phyloP scores from a whole-genome alignment of 2,329 filamentous ascomycete genomes.

The Aspergillus felis region DNA sequence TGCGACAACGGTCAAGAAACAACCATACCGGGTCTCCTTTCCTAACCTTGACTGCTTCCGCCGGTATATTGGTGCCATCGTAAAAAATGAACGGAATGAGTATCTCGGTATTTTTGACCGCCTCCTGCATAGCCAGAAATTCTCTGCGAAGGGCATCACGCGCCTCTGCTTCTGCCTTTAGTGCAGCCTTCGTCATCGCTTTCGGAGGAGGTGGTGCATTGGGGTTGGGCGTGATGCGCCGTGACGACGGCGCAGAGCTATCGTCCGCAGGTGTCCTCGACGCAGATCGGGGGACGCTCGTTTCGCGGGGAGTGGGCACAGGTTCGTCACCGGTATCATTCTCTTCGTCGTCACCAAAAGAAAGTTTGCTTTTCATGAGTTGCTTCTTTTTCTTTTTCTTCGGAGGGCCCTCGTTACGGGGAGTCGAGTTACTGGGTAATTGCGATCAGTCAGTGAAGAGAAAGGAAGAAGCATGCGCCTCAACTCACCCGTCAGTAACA shows the following conservation, averaged over 20 bases:
- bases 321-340: constrained; percentile 49
- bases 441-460: constrained; percentile 45
- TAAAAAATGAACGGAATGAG: constrained; percentile 95
- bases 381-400: constrained; percentile 59
- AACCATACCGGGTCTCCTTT: constrained; percentile 94
- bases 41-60: constrained; percentile 77
- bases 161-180: constrained; percentile 75
- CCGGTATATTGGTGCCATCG: constrained; percentile 84
- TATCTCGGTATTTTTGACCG: constrained; percentile 84
- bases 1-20: constrained; percentile 85
- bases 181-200: constrained; percentile 67
- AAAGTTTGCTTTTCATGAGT: constrained; percentile 58
- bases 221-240: constrained; percentile 43
- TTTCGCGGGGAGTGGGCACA: constrained; percentile 34
- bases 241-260: constrained; percentile 22
- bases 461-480: constrained; percentile 8
- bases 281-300: constrained; percentile 36
- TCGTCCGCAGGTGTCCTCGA: constrained; percentile 34
- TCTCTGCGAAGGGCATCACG: constrained; percentile 72
- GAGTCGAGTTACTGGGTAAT: constrained; percentile 55
- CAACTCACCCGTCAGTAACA: constrained; percentile 56
- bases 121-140: constrained; percentile 77
- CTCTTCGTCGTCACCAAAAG: constrained; percentile 60
- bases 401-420: constrained; percentile 42
- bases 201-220: constrained; percentile 60